A percentile compares a stretch with the other conserved stretches of the same genome.
Conservation (phyloP, 2,329 filamentous ascomycete genomes). For the Stachybotrys chartarum region DNA sequence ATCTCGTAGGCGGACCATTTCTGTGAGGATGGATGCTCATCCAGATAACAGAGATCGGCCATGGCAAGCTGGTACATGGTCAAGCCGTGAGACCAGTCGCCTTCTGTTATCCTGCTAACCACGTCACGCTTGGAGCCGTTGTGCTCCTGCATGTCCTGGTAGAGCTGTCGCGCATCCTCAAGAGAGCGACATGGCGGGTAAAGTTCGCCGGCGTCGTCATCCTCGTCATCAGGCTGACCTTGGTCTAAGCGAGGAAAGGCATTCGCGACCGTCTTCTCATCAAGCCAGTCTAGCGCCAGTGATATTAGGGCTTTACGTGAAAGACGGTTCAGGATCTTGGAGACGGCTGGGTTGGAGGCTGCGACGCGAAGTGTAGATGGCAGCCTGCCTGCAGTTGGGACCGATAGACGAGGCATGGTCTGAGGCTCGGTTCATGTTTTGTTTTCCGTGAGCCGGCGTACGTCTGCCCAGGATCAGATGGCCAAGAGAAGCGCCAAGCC, state of each 20-base stretch:
- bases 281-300: slow-evolving; percentile 71
- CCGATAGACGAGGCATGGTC: slow-evolving; percentile 49
- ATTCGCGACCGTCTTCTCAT: slow-evolving; percentile 56
- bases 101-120: slow-evolving; percentile 55
- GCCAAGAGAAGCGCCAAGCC: too few species aligned
- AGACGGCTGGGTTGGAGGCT: slow-evolving; percentile 54
- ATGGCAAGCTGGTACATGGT: slow-evolving; percentile 61
- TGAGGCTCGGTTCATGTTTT: too few species aligned
- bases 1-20: slow-evolving; percentile 59
- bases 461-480: too few species aligned
- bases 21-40: slow-evolving; percentile 56
- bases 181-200: slow-evolving; percentile 62
- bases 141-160: slow-evolving; percentile 50
- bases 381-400: slow-evolving; percentile 66
- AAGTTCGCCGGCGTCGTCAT: slow-evolving; percentile 52
- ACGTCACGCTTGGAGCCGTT: slow-evolving; percentile 58
- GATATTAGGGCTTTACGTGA: slow-evolving; percentile 66
- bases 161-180: slow-evolving; percentile 59
- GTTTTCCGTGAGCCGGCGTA: too few species aligned
- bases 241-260: slow-evolving; percentile 25
- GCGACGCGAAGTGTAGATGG: slow-evolving; percentile 64
- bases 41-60: slow-evolving; percentile 59
- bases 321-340: slow-evolving; percentile 61
- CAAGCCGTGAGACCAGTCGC: slow-evolving; percentile 61
- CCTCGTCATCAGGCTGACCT: slow-evolving; percentile 32